Base-by-base conservation (phyloP, 2,329 filamentous ascomycete genomes). In the Aspergillus versicolor region DNA sequence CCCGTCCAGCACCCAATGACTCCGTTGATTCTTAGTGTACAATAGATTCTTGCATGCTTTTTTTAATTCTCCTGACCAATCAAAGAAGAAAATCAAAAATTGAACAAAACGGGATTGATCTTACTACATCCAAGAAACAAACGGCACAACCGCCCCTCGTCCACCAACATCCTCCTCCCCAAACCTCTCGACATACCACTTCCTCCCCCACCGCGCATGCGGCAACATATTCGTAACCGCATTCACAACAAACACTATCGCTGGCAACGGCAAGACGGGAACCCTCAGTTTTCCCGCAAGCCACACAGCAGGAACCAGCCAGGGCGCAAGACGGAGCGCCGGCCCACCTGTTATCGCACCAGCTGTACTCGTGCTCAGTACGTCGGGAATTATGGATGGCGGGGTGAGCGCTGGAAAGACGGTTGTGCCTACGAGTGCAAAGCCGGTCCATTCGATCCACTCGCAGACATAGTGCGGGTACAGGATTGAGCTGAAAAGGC, bases 401-500 rank as follows among this genome's bases (percentile, higher is more conserved):
- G 38, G 40, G 15, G 46, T 37, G 21, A 22, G 41, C 8, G 61
- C 41, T 30, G 59, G 48, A 61, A 44, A 72, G 13, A 78, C 69
- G 0, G 72, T 65, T 0, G 71, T 71, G 9, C 75, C 78, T 11
- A 75, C 69, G 27, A 96, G 83, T 80, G 88, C 92, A 73, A 92
- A 99, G 0, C 94, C 94, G 3, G 83, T 74, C 94, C 94, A 99
- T 80, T 99, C 94, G 52, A 96, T 73, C 94, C 94, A 99, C 77
- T 99, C 94, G 70, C 88, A 89, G n/a, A 96, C 81, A 73, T 97
- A 99, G 73, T 99, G 94, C 63, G 94, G 92, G 73, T 88, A 96
- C 58, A 97, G 81, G 70, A 96, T 84, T 67, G 87, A 88, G 63
- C 83, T 81, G 76, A 97, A 99, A 49, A 96, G 76, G 0, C 92